Conservation (phyloP, 2,329 filamentous ascomycete species). For the Cladophialophora chaetospira region DNA sequence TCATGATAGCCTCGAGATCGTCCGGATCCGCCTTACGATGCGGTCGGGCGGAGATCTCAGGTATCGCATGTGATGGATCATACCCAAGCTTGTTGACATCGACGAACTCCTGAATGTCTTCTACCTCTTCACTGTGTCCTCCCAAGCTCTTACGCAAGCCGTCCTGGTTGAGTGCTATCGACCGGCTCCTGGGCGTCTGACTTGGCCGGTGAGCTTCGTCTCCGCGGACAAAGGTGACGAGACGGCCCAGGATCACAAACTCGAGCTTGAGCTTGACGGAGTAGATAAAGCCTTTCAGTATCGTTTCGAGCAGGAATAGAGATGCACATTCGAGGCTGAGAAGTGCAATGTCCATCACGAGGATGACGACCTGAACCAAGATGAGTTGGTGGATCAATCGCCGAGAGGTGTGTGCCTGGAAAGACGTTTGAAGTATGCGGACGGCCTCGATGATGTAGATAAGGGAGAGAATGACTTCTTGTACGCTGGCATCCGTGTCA, state of each 20-base stretch:
- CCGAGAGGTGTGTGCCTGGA: constrained; percentile 44
- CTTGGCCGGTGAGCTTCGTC: no score
- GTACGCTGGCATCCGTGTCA: constrained; percentile 38
- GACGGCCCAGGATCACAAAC: constrained; percentile 50
- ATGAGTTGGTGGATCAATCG: constrained; percentile 54
- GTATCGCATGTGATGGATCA: no score
- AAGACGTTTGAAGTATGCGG: constrained; percentile 52
- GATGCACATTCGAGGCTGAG: constrained; percentile 48
- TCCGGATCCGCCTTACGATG: no score
- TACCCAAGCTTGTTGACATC: no score
- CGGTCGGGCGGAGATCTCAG: no score
- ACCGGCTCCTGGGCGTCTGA: no score
- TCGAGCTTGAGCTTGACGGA: constrained; percentile 54
- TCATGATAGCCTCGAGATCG: no score
- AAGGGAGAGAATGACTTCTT: constrained; percentile 57
- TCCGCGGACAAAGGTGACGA: constrained; percentile 48
- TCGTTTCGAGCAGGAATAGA: constrained; percentile 50
- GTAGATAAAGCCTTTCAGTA: constrained; percentile 50
- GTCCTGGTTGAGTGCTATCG: no score
- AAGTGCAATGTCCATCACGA: constrained; percentile 48
- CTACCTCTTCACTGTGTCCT: no score
- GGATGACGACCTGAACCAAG: constrained; percentile 52
- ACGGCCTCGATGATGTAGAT: constrained; percentile 59
- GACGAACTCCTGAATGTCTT: no score
- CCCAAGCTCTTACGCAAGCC: no score